These are phyloP conservation scores for Saccharomycopsis amapae DNA, from an alignment of 805 yeast genomes.

Conservation along the genomic window DNA sequence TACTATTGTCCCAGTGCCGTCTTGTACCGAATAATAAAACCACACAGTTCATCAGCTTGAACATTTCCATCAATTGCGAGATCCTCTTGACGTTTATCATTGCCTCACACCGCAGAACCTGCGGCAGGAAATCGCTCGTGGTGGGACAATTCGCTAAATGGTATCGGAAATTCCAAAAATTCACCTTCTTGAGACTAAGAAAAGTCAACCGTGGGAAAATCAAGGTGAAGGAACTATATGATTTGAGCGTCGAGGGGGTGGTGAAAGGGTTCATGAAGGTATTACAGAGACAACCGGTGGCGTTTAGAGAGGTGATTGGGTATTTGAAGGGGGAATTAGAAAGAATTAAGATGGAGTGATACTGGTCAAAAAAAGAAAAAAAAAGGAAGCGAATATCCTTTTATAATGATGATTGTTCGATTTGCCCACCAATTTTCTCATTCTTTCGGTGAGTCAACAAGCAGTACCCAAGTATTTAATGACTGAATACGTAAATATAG, in stretches of 20 bases:
- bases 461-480: too few relatives aligned
- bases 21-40: too few relatives aligned
- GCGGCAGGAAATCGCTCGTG: too few relatives aligned
- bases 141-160: neutral
- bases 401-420: constrained; percentile 41
- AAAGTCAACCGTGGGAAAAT: neutral
- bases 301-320: neutral
- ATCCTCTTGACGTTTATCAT: too few relatives aligned
- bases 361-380: neutral
- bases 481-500: too few relatives aligned
- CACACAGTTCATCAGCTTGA: too few relatives aligned
- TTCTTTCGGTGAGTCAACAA: constrained; percentile 43
- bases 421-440: constrained; percentile 80
- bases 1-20: too few relatives aligned
- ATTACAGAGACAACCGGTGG: neutral
- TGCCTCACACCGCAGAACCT: too few relatives aligned
- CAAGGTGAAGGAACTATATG: neutral
- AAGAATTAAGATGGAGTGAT: neutral
- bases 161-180: neutral
- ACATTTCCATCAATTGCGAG: too few relatives aligned
- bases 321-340: neutral
- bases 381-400: too few relatives aligned
- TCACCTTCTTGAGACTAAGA: neutral
- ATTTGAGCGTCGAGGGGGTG: neutral
- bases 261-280: neutral